Base-by-base conservation (phyloP, 331 rosid species). In the Quercus phellos region DNA sequence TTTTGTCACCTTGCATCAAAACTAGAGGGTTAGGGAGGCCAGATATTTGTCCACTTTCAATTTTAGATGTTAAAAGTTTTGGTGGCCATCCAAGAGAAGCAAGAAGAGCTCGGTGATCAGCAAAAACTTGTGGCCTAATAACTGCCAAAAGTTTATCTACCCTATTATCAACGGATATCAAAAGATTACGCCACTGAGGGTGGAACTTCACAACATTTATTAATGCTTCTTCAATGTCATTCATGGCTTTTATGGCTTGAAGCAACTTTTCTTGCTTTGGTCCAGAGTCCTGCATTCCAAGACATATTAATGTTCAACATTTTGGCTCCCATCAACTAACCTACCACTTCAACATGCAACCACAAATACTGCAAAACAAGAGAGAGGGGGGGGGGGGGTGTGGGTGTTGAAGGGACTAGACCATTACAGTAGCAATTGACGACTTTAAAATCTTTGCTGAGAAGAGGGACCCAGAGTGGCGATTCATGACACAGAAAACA, bases 21-120 rank as follows among this genome's bases (percentile, higher is more conserved):
- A 87, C 81, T 63, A 91, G 78, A 19, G 97, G 94, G 79, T 91
- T 88, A 43, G 86, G 90, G 72, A 88, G 53, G 53, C 74, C 82
- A 30, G 79, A 5, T 29, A 84, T 72, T 74, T 71, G 80, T 35
- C 78, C 85, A 10, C 74, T 82, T 73, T 80, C 87, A 54, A 19
- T 63, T 29, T 84, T 79, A 2, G 89, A 77, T 0, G 77, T 59
- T 5, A 87, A 74, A 59, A 91, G 83, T 80, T 90, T 91, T n/a
- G 97, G 97, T 3, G 97, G 97, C 97, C 97, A 91, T 66, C 97
- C 97, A 70, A 91, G 85, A 82, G 92, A 88, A 78, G 43, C 61
- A 1, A 91, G 94, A 85, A 91, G 84, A 51, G 93, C 89, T 26
- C 94, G 89, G 53, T 91, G 97, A 85, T 88, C 90, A 0, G 97